Evolutionary conservation across 345 rosid genomes (phyloP).

Genomic region (Ceriops decandra): DNA sequence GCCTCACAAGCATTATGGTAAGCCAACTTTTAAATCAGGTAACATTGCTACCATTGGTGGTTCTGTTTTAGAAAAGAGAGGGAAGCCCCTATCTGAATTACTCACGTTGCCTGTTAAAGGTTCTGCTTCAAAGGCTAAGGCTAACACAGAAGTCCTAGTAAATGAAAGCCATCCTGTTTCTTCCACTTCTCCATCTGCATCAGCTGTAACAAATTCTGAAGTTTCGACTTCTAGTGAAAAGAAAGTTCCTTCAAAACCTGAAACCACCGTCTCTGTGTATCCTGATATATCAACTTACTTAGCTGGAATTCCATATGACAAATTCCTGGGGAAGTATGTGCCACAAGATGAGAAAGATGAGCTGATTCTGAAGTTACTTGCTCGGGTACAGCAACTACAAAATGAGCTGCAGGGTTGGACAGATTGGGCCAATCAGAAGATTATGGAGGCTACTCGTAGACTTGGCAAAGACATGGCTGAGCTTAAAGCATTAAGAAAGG

Average conservation of each 20-base stretch:
- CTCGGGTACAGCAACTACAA: conserved; percentile 19
- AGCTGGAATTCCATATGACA: conserved; percentile 41
- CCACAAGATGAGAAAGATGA: conserved; percentile 29
- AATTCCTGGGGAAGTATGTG: conserved; percentile 33
- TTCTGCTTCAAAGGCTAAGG: conserved; percentile 25
- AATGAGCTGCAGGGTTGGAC: conserved; percentile 28
- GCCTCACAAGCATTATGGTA: conserved; percentile 15
- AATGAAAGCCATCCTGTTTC: background rate
- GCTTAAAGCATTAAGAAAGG: conserved; percentile 32
- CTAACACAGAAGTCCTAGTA: conserved; percentile 22
- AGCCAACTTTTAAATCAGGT: conserved; percentile 16
- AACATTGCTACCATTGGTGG: conserved; percentile 26
- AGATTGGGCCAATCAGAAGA: conserved; percentile 38
- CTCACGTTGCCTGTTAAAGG: conserved; percentile 25
- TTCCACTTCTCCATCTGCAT: conserved; percentile 4
- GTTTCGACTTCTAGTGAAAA: conserved; percentile 23
- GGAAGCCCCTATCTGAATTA: conserved; percentile 33
- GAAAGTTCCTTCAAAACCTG: background rate
- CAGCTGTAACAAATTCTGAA: conserved; percentile 23
- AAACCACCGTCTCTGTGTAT: background rate
- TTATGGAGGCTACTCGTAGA: conserved; percentile 38
- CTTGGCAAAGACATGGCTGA: conserved; percentile 29
- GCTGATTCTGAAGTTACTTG: conserved; percentile 25
- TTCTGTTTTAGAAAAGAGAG: conserved; percentile 40
- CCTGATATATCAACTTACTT: conserved; percentile 17